A percentile compares a stretch with the other conserved stretches of the same genome.
Evolutionary conservation across 257 asterid genomes (phyloP).

Genomic region (Ophiorrhiza pumila): DNA sequence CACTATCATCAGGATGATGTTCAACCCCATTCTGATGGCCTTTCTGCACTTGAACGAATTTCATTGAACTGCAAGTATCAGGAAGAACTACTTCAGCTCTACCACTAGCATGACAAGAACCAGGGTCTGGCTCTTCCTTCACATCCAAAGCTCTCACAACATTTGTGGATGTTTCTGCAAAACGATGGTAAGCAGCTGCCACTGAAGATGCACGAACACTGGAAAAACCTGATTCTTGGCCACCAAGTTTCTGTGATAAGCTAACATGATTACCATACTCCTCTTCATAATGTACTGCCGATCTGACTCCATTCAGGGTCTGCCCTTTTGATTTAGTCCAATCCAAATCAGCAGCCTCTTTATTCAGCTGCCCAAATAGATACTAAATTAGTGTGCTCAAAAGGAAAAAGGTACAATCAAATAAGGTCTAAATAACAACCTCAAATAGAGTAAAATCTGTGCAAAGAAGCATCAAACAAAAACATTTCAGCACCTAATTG

Average conservation of each 20-base stretch:
- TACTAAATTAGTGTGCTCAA: constrained; percentile 19
- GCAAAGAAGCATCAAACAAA: background rate
- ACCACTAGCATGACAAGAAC: constrained; percentile 3
- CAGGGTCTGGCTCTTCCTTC: constrained; percentile 31
- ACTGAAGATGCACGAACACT: constrained; percentile 78
- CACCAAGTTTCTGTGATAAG: constrained; percentile 70
- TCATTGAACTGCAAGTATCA: constrained; percentile 27
- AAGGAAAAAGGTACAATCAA: background rate
- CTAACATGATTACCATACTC: constrained; percentile 34
- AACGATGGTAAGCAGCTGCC: constrained; percentile 73
- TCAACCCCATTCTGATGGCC: constrained; percentile 18
- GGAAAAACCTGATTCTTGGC: constrained; percentile 41
- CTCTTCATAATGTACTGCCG: constrained; percentile 38
- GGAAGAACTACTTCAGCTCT: constrained; percentile 14
- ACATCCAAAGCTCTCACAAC: constrained; percentile 31
- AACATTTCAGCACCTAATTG: background rate
- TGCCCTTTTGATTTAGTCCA: constrained; percentile 87
- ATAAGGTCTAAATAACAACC: background rate
- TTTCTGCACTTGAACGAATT: constrained; percentile 17
- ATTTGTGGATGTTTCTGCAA: constrained; percentile 37
- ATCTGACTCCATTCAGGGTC: constrained; percentile 42
- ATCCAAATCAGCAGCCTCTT: constrained; percentile 77
- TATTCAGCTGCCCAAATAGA: constrained; percentile 57
- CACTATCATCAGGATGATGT: constrained; percentile 36
- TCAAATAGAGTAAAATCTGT: background rate